Evolutionary conservation across 2,329 filamentous ascomycete genomes (phyloP), one percentile per base, ranked within the genome.

Genomic region (Claviceps sp.): DNA sequence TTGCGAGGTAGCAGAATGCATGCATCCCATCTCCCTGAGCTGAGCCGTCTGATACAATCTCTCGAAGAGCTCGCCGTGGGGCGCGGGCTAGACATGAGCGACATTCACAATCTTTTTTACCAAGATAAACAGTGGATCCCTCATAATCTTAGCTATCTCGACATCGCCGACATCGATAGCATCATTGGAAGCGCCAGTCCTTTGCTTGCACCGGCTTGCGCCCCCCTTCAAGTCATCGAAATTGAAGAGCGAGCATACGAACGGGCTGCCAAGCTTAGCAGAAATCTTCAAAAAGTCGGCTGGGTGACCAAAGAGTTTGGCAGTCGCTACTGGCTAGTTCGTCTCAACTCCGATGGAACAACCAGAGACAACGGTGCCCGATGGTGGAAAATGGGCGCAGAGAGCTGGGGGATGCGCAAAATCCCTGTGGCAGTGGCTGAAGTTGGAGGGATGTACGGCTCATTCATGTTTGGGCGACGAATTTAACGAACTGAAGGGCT

Each of bases 391-490:
- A 85, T 89, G 84, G 87, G 87, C 37, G 87, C 87, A 48, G 79
- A 81, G 59, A 87, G 82, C 70, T 91, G 87, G 87, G 87, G 87
- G 40, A 89, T 89, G 81, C 77, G 85, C 56, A 93, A 97, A 71
- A 77, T 97, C 43, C 94, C 91, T n/a, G 84, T 97, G 58, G 89
- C 87, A 26, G 81, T 82, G 62, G 88, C 90, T 50, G 91, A 97
- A 66, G 86, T 97, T 26, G 93, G 95, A 60, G 89, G 89, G 56
- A 94, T 95, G 63, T 96, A 97, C 64, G 93, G 93, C 22, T 77
- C 72, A 24, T 81, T 77, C 61, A 82, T 82, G 78, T 82, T 81
- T 68, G 77, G 77, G 61, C 70, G 77, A 58, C 75, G 76, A 62
- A 65, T 81, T 52, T 81, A 66, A 71, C n/a, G 46, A 51, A 50